Evolutionary conservation across 305 asterid species (phyloP), one percentile per base, ranked within the genome.

Genomic region (Striga hermonthica): DNA sequence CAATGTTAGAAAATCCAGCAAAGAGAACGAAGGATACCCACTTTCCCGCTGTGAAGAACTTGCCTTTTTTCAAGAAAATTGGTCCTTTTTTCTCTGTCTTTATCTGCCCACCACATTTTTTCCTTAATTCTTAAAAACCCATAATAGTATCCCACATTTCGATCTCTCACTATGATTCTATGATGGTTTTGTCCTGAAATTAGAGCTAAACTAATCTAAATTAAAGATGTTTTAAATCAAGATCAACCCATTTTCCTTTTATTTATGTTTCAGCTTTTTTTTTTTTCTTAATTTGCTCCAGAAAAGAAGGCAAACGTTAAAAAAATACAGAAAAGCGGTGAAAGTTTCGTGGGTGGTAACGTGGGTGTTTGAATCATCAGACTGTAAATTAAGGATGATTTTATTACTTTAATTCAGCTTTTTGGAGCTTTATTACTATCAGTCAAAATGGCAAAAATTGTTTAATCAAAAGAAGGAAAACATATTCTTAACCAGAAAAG

Each of bases 291-390:
- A 22, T 22, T 22, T 22, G 1, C 31, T 22, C 31, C 31, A 45
- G 13, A 35, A 11, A 35, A 47, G 36, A 72, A 59, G 43, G 39
- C 50, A 12, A 59, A 62, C 66, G 75, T 64, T 57, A 55, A 60
- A 52, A 14, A 50, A 14, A 58, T 31, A 44, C 28, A 9, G 9
- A 36, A 41, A 68, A 69, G 63, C 12, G 57, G 65, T 13, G 58
- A 64, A 28, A 22, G 8, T 69, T 60, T 66, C 61, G 84, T 69
- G 80, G 76, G 74, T 47, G 52, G 63, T 62, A 81, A 83, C 84
- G 88, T 76, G 86, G 87, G 84, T 74, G 62, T 67, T 73, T 58
- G 81, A 70, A 67, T 80, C 75, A 71, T 72, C 73, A 75, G 74
- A 60, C 68, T 64, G 16, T 14, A 22, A 22, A 22, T 22, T 22